A percentile compares a stretch with the other conserved stretches of the same genome.
These are phyloP conservation scores for Linanthus parryae DNA, from an alignment of 148 eudicot genomes.

Conservation along the genomic window DNA sequence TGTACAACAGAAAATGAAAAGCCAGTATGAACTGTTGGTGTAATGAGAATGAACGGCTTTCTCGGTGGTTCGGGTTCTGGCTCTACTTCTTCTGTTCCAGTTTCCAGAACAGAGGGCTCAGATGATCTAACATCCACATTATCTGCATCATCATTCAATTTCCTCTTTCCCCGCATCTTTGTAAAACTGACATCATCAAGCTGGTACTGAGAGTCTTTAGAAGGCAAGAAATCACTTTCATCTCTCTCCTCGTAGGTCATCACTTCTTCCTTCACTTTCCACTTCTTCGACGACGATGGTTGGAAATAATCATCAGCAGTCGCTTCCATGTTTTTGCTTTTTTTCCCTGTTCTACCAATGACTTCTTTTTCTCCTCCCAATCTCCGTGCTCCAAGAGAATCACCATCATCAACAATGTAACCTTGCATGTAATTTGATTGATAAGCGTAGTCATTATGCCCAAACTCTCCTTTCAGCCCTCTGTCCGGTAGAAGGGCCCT, in stretches of 20 bases:
- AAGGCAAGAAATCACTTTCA: constrained; percentile 25
- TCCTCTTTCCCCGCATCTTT: constrained; percentile 52
- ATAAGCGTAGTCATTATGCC: constrained; percentile 29
- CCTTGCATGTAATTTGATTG: constrained; percentile 35
- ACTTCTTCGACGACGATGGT: constrained; percentile 41
- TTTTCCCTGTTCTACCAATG: constrained; percentile 16
- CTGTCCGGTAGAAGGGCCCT: constrained; percentile 29
- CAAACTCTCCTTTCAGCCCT: constrained; percentile 43
- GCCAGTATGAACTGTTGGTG: constrained; percentile 72
- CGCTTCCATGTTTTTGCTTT: constrained; percentile 25
- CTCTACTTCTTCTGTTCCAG: constrained; percentile 41
- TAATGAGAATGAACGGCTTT: constrained; percentile 57
- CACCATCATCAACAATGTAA: constrained; percentile 30
- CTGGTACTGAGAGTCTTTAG: constrained; percentile 30
- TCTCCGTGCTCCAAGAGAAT: constrained; percentile 20
- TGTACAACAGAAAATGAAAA: constrained; percentile 86
- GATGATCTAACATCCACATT: constrained; percentile 31
- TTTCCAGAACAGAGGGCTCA: constrained; percentile 41
- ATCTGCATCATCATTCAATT: constrained; percentile 37
- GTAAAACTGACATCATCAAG: constrained; percentile 31
- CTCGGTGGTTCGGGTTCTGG: constrained; percentile 54
- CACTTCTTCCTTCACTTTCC: constrained; percentile 43
- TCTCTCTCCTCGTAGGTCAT: constrained; percentile 27
- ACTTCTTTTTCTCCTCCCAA: constrained; percentile 17
- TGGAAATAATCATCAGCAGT: constrained; percentile 25